These are phyloP conservation scores for Lathyrus sativus DNA, from an alignment of 306 rosid species.

Conservation along the genomic window DNA sequence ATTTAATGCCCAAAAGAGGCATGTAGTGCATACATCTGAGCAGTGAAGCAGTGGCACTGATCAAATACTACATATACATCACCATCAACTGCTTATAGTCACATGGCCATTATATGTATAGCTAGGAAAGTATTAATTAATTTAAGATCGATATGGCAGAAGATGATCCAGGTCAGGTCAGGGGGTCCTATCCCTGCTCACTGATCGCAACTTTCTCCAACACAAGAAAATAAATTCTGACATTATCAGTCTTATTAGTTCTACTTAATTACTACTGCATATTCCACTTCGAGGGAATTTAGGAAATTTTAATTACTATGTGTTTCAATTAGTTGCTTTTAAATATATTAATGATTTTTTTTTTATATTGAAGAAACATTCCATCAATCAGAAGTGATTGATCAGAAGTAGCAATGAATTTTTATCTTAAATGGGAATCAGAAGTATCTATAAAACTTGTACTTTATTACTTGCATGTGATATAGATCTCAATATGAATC, in stretches of 20 bases:
- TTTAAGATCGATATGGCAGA: conserved; percentile 9
- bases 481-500: not conserved
- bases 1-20: conserved; percentile 32
- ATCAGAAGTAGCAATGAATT: not conserved
- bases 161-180: not conserved
- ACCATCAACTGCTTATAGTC: conserved; percentile 36
- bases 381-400: conserved; percentile 3
- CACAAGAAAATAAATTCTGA: conserved; percentile 23
- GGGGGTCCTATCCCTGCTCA: conserved; percentile 33
- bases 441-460: not conserved
- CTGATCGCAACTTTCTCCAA: conserved; percentile 25
- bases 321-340: not conserved
- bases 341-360: not conserved
- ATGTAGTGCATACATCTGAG: conserved; percentile 28
- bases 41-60: conserved; percentile 26
- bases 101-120: conserved; percentile 35
- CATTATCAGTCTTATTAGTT: conserved; percentile 10
- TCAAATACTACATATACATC: conserved; percentile 28
- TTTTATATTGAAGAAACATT: not conserved
- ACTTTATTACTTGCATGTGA: not conserved
- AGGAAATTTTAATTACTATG: not conserved
- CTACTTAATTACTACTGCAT: conserved; percentile 5
- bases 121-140: not conserved
- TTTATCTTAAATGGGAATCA: not conserved
- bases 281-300: not conserved